These are phyloP conservation scores for Trichoderma pleuroti DNA, from an alignment of 2,329 filamentous ascomycete species.

Conservation along the genomic window DNA sequence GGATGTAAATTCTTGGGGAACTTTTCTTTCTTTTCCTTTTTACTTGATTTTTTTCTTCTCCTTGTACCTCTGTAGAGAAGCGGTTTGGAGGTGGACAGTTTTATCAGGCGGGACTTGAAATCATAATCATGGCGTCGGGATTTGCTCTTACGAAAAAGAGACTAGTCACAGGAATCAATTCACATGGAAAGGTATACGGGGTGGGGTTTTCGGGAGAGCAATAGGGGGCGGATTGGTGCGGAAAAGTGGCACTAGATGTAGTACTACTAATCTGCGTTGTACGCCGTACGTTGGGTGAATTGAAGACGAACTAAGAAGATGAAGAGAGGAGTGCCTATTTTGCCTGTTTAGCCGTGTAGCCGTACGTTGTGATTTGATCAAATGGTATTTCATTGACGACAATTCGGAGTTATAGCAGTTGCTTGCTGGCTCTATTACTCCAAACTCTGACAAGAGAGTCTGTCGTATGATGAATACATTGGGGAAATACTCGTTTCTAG, in stretches of 20 bases:
- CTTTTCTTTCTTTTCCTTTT: background rate
- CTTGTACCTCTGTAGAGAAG: background rate
- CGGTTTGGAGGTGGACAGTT: constrained; percentile 22
- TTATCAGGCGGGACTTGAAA: constrained; percentile 36
- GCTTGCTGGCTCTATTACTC: background rate
- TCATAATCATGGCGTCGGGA: constrained; percentile 23
- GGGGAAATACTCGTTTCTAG: background rate
- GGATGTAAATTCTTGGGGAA: background rate
- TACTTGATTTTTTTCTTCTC: background rate
- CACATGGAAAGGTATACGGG: constrained; percentile 2
- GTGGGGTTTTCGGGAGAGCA: background rate
- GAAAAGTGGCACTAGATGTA: background rate
- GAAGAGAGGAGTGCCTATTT: background rate
- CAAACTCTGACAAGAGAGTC: background rate
- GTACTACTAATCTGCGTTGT: background rate
- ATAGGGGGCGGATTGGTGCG: constrained; percentile 1
- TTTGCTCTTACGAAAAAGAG: constrained; percentile 16
- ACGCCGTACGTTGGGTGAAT: background rate
- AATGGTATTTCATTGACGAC: background rate
- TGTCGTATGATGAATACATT: background rate
- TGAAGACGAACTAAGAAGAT: background rate
- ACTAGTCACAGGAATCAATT: background rate
- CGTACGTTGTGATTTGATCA: background rate
- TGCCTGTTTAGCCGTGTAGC: background rate
- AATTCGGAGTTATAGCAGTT: background rate